Evolutionary conservation across 352 stramenopile species (phyloP), one percentile per base, ranked within the genome.

Genomic region (Phytopythium kandeliae): DNA sequence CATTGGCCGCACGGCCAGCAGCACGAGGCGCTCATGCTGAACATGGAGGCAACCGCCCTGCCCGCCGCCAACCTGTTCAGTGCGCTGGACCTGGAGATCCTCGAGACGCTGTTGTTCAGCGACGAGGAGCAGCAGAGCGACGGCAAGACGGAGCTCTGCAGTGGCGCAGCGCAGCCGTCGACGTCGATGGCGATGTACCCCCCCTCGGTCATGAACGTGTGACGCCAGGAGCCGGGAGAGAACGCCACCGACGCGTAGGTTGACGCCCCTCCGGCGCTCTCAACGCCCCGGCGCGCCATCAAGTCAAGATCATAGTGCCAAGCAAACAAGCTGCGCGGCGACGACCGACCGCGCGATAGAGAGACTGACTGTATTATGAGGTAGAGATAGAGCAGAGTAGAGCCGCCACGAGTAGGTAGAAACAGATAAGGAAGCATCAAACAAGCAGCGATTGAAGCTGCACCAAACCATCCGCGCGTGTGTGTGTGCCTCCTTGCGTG

Each of bases 81-180:
- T 42, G 59, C 63, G 25, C 47, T 67, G 22, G 73, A 85, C 31
- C 47, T 85, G 16, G 50, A 75, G 30, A 85, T 85, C 25, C 60
- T 85, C 15, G 70, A 85, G 37, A 58, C 63, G 12, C 53, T 85
- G 36, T 55, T 85, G 8, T 85, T 85, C 26, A 79, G 66, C 51
- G 73, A 85, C 31, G 73, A 85, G 28, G 59, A 79, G 45, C 57
- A 79, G 45, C 57, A 79, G 33, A 50, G 22, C 1, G 57, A 72
- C 22, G 56, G 35, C 0, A 62, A 51, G 24, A 49, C 60, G 22
- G 34, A 35, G 15, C 53, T 65, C 37, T 73, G 57, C 48, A 78
- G 47, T 17, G 30, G 44, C 51, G 41, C 22, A 21, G 41, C 33
- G 34, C 51, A 58, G 51, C 16, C 50, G 13, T 45, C 62, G 11